Evolutionary conservation across 2,329 filamentous ascomycete genomes (phyloP).

Genomic region (Elsinoe perseae): DNA sequence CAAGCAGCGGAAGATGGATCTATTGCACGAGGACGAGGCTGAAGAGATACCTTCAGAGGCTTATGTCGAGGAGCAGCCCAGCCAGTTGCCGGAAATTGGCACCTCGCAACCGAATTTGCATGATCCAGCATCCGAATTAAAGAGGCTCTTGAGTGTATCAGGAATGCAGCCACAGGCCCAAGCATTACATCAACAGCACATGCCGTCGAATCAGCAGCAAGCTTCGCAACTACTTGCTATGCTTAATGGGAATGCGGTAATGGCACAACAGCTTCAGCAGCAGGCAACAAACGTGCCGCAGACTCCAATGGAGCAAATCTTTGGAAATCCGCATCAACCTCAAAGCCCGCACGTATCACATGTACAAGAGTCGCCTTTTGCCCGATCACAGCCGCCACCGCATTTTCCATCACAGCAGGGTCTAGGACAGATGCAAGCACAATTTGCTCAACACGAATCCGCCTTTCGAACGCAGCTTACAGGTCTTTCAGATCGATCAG

Average conservation of each 20-base stretch:
- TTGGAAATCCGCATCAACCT: slow-evolving; percentile 45
- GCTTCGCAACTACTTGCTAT: slow-evolving; percentile 51
- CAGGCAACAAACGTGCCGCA: slow-evolving; percentile 22
- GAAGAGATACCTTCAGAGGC: slow-evolving; percentile 19
- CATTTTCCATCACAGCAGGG: slow-evolving; percentile 38
- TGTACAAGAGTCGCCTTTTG: slow-evolving; percentile 37
- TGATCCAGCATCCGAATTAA: slow-evolving; percentile 38
- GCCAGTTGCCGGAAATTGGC: slow-evolving; percentile 8
- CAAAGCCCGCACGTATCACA: slow-evolving; percentile 50
- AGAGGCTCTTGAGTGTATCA: slow-evolving; percentile 41
- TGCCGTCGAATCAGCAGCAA: slow-evolving; percentile 32
- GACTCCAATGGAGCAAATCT: slow-evolving; percentile 48
- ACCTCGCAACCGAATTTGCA: slow-evolving; percentile 10
- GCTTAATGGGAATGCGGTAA: slow-evolving; percentile 38
- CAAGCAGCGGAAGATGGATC: slow-evolving; percentile 69
- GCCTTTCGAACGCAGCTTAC: slow-evolving; percentile 15
- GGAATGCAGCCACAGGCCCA: slow-evolving; percentile 25
- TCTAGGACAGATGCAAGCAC: slow-evolving; percentile 23
- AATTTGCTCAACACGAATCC: slow-evolving; percentile 12
- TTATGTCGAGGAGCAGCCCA: slow-evolving; percentile 12
- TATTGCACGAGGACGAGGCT: slow-evolving; percentile 19
- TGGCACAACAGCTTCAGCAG: slow-evolving; percentile 24
- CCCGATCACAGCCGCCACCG: slow-evolving; percentile 43
- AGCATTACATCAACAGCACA: slow-evolving; percentile 28
- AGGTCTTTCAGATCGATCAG: slow-evolving; percentile 9